Evolutionary conservation across 441 rosid genomes (phyloP).

Genomic region (Gossypium trilobum): DNA sequence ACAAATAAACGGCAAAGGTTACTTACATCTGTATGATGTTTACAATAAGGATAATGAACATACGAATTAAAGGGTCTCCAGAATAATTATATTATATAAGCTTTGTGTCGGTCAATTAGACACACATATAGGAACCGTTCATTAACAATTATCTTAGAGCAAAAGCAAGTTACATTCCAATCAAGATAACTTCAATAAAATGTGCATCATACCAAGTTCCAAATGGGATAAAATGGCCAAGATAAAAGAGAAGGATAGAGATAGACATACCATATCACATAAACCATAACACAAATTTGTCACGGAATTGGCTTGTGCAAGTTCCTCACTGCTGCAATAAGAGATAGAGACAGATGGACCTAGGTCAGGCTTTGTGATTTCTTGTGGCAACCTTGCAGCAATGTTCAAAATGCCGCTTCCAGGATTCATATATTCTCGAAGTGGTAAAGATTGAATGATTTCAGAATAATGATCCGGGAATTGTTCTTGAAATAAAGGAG

Average conservation of each 20-base stretch:
- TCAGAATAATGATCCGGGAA: constrained; percentile 74
- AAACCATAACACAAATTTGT: constrained; percentile 59
- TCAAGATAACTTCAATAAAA: neutral
- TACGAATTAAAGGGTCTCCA: neutral
- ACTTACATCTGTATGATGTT: neutral
- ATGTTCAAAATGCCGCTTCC: constrained; percentile 57
- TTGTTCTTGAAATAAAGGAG: constrained; percentile 67
- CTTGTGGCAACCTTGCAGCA: constrained; percentile 53
- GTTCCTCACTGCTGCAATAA: constrained; percentile 62
- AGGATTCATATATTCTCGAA: constrained; percentile 85
- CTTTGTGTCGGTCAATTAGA: neutral
- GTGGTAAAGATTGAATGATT: constrained; percentile 56
- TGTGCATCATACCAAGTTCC: constrained; percentile 9
- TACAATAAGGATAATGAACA: constrained; percentile 5
- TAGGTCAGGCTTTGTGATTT: constrained; percentile 41
- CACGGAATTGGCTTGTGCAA: constrained; percentile 43
- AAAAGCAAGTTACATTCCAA: neutral
- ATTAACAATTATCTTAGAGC: neutral
- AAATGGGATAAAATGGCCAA: neutral
- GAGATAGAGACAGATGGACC: constrained; percentile 81
- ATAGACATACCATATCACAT: constrained; percentile 60
- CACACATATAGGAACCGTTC: neutral
- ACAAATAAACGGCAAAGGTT: constrained; percentile 19
- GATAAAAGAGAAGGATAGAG: constrained; percentile 4
- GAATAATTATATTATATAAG: neutral